These are phyloP conservation scores for Pseudogymnoascus sp. DNA, from an alignment of 2,329 filamentous ascomycete species.

Conservation along the genomic window DNA sequence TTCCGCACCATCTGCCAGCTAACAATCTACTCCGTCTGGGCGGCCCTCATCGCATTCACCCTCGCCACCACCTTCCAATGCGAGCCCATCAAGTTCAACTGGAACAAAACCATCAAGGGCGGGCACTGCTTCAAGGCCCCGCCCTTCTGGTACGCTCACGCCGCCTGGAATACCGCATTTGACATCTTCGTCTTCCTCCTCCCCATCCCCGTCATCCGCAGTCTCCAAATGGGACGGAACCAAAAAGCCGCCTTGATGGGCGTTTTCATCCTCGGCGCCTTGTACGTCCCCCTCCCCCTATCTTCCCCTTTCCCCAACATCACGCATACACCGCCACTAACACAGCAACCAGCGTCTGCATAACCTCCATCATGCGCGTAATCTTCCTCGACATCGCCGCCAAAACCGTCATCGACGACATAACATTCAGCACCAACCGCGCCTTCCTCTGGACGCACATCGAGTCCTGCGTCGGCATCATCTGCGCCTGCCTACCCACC, in stretches of 20 bases:
- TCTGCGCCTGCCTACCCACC: conserved; percentile 14
- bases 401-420: neutral
- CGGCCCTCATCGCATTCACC: conserved; percentile 8
- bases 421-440: conserved; percentile 8
- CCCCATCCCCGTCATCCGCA: neutral
- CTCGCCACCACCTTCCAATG: conserved; percentile 16
- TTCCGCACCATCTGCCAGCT: conserved; percentile 12
- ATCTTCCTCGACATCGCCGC: neutral
- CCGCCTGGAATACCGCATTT: conserved; percentile 10
- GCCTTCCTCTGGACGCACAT: conserved; percentile 15
- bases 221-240: neutral
- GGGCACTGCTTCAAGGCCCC: conserved; percentile 14
- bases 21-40: conserved; percentile 13
- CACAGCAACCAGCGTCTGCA: too few species aligned
- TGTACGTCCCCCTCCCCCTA: neutral
- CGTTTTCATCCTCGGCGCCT: neutral
- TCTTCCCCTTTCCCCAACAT: neutral
- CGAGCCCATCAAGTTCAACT: conserved; percentile 12
- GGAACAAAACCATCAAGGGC: conserved; percentile 9
- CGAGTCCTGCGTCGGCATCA: conserved; percentile 14
- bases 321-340: too few species aligned
- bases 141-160: conserved; percentile 16
- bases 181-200: neutral
- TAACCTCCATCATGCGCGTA: neutral
- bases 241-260: neutral